Base-by-base conservation (phyloP, 2,329 filamentous ascomycete species). In the Nothophoma quercina region DNA sequence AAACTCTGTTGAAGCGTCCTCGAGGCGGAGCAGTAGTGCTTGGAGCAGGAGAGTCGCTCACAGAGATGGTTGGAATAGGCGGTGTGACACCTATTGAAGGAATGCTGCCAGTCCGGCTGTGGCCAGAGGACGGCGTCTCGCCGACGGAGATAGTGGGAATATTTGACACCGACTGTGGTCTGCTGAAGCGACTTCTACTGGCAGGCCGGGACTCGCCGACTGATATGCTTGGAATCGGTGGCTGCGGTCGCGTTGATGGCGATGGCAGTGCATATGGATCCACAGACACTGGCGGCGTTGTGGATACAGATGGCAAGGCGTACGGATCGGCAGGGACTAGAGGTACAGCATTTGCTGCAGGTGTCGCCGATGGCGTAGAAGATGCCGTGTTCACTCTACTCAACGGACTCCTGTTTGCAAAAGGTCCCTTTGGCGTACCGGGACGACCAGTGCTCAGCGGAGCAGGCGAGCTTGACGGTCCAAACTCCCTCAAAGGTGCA, bases 261-360 rank as follows among this genome's bases (percentile, higher is more conserved):
- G 49, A 10, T 16, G 49, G 48, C n/a, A 45, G 40, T 28, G 48
- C 47, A 21, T 44, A 44, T 3, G 39, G 47, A 28, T 44, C 35
- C 10, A n/a, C 35, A 25, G 30, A 23, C 21, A 41, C 28, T 29
- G 29, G 34, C 19, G 55, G 54, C 29, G 57, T 61, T 39, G 68
- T 47, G 46, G 65, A 58, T 51, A 63, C 63, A 15, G 62, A 61
- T 12, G 64, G 63, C 43, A 67, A 33, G 18, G 50, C 50, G 13
- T 53, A 53, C 2, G 50, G 50, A 15, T 53, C 50, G 0, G 43
- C 36, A 7, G 50, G 50, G 15, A 53, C 36, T 9, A 42, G 42
- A 22, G 49, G 23, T 5, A 16, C 19, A 4, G 26, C 26, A 33
- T 78, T 77, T 29, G 75, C 74, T 54, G 73, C 56, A 10, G 68